These are phyloP conservation scores for Yarrowia sp. DNA, from an alignment of 805 yeast species.

Conservation along the genomic window DNA sequence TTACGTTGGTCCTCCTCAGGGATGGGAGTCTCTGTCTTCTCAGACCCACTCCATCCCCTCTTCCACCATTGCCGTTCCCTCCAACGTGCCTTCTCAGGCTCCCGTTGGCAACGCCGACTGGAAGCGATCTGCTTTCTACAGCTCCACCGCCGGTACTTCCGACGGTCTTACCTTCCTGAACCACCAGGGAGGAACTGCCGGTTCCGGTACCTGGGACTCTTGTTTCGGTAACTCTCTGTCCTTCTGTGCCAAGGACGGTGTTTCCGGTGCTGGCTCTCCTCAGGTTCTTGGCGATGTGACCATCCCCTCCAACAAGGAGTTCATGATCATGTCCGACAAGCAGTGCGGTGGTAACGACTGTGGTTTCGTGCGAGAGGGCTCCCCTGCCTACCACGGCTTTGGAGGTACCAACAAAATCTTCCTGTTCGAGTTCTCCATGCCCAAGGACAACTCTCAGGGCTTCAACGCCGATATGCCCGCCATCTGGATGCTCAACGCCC, in stretches of 20 bases:
- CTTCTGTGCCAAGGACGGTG: conserved; percentile 75
- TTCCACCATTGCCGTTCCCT: conserved; percentile 32
- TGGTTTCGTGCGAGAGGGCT: conserved; percentile 81
- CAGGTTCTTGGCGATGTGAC: conserved; percentile 67
- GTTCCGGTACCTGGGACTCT: conserved; percentile 84
- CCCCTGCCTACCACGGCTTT: conserved; percentile 94
- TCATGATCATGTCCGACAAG: conserved; percentile 67
- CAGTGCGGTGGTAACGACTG: conserved; percentile 50
- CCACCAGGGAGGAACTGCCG: conserved; percentile 77
- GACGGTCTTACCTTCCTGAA: conserved; percentile 79
- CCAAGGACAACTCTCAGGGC: conserved; percentile 53
- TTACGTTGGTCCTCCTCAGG: conserved; percentile 8
- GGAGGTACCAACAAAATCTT: conserved; percentile 81
- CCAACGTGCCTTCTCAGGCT: conserved; percentile 36
- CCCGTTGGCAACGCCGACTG: conserved; percentile 54
- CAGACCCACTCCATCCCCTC: conserved; percentile 35
- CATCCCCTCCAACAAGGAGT: conserved; percentile 72
- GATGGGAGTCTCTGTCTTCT: conserved; percentile 30
- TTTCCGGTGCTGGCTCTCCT: conserved; percentile 66
- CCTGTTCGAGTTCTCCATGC: conserved; percentile 93
- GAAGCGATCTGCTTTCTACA: conserved; percentile 70
- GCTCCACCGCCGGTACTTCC: conserved; percentile 61
- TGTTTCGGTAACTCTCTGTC: conserved; percentile 92
- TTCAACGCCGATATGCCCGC: conserved; percentile 95
- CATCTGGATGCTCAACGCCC: conserved; percentile 91